A percentile compares a stretch with the other conserved stretches of the same genome.
These are phyloP conservation scores for Rosa chinensis DNA, from an alignment of 306 rosid species.

Conservation along the genomic window DNA sequence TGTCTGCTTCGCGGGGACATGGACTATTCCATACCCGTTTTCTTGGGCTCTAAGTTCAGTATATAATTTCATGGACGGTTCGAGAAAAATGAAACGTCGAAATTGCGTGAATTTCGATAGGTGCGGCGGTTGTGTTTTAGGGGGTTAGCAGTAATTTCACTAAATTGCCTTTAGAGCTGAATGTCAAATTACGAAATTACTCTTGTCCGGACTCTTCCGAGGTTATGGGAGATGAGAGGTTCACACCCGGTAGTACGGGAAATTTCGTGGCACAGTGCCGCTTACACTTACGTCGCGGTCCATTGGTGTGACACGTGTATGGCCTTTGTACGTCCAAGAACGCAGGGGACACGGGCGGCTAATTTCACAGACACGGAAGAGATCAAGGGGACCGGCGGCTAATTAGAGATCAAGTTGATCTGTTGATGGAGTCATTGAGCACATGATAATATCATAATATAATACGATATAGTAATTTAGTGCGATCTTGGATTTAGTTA, in stretches of 20 bases:
- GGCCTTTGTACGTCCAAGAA: not conserved
- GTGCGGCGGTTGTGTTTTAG: not conserved
- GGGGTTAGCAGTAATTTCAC: not conserved
- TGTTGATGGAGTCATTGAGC: too few relatives aligned
- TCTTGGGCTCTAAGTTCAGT: slow-evolving; percentile 5
- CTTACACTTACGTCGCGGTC: too few relatives aligned
- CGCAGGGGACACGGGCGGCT: not conserved
- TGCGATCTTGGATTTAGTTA: too few relatives aligned
- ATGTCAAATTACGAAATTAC: not conserved
- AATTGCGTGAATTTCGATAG: not conserved
- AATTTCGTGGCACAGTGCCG: not conserved
- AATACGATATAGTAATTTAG: too few relatives aligned
- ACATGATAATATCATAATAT: too few relatives aligned
- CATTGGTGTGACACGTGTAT: not conserved
- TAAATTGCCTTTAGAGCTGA: not conserved
- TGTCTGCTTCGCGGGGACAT: not conserved
- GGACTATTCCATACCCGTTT: not conserved
- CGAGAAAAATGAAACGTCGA: not conserved
- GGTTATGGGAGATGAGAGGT: not conserved
- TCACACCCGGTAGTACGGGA: not conserved
- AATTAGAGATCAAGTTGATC: too few relatives aligned
- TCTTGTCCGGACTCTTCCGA: not conserved
- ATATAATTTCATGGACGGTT: not conserved
- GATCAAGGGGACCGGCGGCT: too few relatives aligned
- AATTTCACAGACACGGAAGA: too few relatives aligned